Evolutionary conservation across 1,284 basidiomycete genomes (phyloP), one percentile per base, ranked within the genome.

Genomic region (Rhodotorula sp.): DNA sequence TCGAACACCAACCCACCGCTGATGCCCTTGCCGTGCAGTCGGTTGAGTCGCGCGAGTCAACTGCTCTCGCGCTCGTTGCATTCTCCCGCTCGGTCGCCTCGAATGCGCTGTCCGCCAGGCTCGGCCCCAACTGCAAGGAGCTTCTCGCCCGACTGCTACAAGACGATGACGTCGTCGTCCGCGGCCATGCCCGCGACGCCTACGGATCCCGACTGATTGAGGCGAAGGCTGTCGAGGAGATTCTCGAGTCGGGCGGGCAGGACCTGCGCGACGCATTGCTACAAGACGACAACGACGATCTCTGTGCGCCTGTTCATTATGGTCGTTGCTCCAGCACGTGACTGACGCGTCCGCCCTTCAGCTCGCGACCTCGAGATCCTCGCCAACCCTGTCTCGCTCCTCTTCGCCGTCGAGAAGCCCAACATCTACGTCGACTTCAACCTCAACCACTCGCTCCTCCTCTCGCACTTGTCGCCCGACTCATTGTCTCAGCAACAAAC

Each of bases 351-450:
- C 44, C 10, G 7, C 21, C 9, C 10, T 3, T 4, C 62, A 75
- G 75, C 48, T 0, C 53, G 60, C 42, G 75, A 77, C 52, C 49
- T 73, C 23, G n/a, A 23, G 10, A 17, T 59, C 19, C 65, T 77
- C 25, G 59, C 65, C 21, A 72, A 73, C 48, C 75, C 75, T 1
- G 67, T 71, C 21, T 73, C 69, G 3, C 67, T 75, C 21, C 67
- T 77, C 41, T 77, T 77, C 44, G 68, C 73, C 12, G 59, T 74
- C 65, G 75, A 77, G 41, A 71, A 72, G 55, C 71, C 73, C 19
- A 77, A 77, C 64, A 77, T 77, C 57, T 77, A 61, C 66, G n/a
- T 54, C 34, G 74, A 77, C 68, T 68, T 70, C 21, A 49, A 64
- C 23, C 61, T 76, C 54, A 56, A 66, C 4, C 58, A 61, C 45